phyloP scores from a whole-genome alignment of 78 protist genomes.

The Dictyostelium intermedium region DNA sequence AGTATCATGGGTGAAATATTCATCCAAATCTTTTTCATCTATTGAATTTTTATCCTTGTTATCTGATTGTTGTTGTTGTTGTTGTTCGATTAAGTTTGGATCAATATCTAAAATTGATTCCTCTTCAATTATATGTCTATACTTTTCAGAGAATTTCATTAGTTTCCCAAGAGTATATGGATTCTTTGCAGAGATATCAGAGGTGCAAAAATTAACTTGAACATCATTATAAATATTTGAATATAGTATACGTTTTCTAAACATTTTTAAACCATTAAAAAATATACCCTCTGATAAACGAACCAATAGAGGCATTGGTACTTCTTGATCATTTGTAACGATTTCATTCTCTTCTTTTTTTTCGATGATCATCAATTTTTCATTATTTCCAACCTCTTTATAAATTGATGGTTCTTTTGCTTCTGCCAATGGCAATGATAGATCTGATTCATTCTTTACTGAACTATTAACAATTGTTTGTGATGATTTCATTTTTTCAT shows the following conservation, averaged over 20 bases:
- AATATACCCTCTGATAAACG: not conserved
- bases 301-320: conserved; percentile 7
- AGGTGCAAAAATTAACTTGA: conserved; percentile 57
- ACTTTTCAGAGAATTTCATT: not conserved
- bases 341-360: conserved; percentile 2
- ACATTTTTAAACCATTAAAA: conserved; percentile 1
- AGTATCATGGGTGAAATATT: conserved; percentile 27
- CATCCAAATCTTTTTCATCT: not conserved
- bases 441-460: not conserved
- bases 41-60: not conserved
- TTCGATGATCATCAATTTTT: not conserved
- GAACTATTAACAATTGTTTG: not conserved
- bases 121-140: conserved; percentile 16
- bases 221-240: conserved; percentile 49
- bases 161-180: conserved; percentile 29
- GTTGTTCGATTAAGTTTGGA: not conserved
- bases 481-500: not conserved
- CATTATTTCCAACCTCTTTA: not conserved
- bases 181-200: conserved; percentile 44
- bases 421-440: not conserved
- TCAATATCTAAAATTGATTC: not conserved
- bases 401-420: not conserved
- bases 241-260: conserved; percentile 30
- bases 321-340: conserved; percentile 10
- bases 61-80: not conserved